Conservation (phyloP, 1,284 basidiomycete genomes). For the Ceratobasidium sp. region DNA sequence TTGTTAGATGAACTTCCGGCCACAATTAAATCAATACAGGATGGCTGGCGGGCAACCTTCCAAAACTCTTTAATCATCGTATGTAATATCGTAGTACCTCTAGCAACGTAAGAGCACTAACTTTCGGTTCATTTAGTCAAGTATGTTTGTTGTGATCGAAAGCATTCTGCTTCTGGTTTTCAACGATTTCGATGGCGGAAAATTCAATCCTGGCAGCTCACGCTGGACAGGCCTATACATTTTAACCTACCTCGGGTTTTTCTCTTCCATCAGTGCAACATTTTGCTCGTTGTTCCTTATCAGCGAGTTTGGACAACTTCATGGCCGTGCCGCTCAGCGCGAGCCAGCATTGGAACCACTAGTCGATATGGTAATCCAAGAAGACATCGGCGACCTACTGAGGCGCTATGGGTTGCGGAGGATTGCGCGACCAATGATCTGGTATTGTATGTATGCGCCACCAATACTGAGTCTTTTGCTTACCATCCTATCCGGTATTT, state of each 20-base stretch:
- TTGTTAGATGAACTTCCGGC: constrained; percentile 33
- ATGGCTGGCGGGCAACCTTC: constrained; percentile 34
- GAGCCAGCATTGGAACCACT: neutral
- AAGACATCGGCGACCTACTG: neutral
- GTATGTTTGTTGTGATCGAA: neutral
- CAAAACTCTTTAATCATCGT: constrained; percentile 34
- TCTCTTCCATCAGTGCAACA: constrained; percentile 6
- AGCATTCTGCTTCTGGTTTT: constrained; percentile 13
- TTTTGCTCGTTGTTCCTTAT: constrained; percentile 16
- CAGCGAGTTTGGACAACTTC: neutral
- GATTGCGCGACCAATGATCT: neutral
- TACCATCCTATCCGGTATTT: neutral
- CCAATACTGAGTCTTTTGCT: neutral
- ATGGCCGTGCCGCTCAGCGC: neutral
- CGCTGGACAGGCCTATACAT: neutral
- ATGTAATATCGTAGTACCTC: neutral
- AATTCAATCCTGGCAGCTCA: neutral
- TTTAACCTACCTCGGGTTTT: constrained; percentile 16
- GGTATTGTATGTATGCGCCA: constrained; percentile 14
- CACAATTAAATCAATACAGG: constrained; percentile 35
- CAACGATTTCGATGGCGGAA: neutral
- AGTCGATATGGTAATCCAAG: neutral
- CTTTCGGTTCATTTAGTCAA: neutral
- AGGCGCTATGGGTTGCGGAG: constrained; percentile 17
- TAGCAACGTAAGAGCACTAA: neutral